Percentiles rank a stretch among this genome's conserved stretches.
Conservation (phyloP, 106 monocot genomes). For the Acorus calamus region DNA sequence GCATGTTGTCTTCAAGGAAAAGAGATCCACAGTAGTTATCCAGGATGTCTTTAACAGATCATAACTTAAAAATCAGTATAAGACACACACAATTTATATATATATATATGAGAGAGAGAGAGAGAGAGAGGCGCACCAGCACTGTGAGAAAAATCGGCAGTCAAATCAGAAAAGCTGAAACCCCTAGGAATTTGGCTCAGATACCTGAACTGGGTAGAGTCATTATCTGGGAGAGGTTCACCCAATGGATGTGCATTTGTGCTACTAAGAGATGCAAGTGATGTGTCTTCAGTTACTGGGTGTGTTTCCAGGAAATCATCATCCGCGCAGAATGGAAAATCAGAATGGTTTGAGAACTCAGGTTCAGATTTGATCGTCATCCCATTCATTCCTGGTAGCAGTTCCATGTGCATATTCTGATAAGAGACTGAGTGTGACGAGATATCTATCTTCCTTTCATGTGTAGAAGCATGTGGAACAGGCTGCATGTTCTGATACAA, state of each 20-base stretch:
- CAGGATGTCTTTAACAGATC: constrained; percentile 48
- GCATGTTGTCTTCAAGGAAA: constrained; percentile 34
- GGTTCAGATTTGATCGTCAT: constrained; percentile 57
- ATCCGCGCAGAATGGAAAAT: constrained; percentile 48
- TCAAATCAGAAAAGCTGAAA: constrained; percentile 92
- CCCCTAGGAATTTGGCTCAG: constrained; percentile 79
- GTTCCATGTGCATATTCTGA: constrained; percentile 29
- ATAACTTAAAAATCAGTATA: not conserved
- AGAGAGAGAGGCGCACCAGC: constrained; percentile 32
- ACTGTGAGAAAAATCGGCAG: constrained; percentile 69
- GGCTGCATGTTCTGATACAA: constrained; percentile 28
- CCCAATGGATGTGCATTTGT: constrained; percentile 35
- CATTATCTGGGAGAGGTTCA: constrained; percentile 55
- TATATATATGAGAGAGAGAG: not conserved
- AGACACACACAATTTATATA: not conserved
- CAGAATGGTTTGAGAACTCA: constrained; percentile 44
- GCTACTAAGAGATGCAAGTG: constrained; percentile 53
- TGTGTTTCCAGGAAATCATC: constrained; percentile 44
- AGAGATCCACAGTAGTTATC: constrained; percentile 81
- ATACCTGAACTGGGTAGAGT: constrained; percentile 60
- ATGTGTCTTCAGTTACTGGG: constrained; percentile 44
- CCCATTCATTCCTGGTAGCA: constrained; percentile 40
- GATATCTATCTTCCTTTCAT: constrained; percentile 30
- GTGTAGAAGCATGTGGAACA: constrained; percentile 24
- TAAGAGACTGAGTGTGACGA: constrained; percentile 35